Evolutionary conservation across 2,329 filamentous ascomycete species (phyloP).

Genomic region (Verticillium albo-atrum): DNA sequence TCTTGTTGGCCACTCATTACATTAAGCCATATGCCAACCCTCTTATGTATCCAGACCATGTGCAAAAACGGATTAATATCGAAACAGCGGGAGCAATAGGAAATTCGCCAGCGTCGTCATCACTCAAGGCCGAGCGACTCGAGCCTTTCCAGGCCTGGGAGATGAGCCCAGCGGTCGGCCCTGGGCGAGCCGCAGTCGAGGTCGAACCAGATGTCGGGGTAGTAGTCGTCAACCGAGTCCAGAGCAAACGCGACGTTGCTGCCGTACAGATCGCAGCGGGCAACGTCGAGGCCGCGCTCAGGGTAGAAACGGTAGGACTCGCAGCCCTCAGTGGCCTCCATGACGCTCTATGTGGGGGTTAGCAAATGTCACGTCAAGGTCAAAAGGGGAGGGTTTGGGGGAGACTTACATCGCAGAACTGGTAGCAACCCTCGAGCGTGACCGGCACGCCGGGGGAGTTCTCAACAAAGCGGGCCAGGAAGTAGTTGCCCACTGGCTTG

Average conservation of each 20-base stretch:
- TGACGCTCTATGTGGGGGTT: slow-evolving; percentile 19
- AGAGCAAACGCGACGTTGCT: slow-evolving; percentile 23
- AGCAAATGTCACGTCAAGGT: background rate
- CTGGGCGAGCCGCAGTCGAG: slow-evolving; percentile 29
- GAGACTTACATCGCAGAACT: slow-evolving; percentile 32
- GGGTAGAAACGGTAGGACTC: slow-evolving; percentile 30
- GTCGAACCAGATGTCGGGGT: slow-evolving; percentile 29
- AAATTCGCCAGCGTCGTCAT: background rate
- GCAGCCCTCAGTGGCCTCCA: slow-evolving; percentile 25
- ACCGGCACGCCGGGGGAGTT: slow-evolving; percentile 26
- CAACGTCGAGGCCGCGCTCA: slow-evolving; percentile 20
- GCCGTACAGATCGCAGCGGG: slow-evolving; percentile 31
- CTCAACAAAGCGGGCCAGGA: slow-evolving; percentile 33
- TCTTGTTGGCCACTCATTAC: background rate
- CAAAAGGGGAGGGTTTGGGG: background rate
- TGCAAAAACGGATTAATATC: background rate
- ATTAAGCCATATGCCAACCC: background rate
- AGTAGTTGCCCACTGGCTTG: slow-evolving; percentile 26
- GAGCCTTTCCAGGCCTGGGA: slow-evolving; percentile 8
- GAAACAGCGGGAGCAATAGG: background rate
- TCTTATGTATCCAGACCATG: background rate
- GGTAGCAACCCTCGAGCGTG: slow-evolving; percentile 34
- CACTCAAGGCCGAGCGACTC: slow-evolving; percentile 5
- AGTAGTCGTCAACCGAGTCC: slow-evolving; percentile 20
- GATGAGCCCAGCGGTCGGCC: slow-evolving; percentile 15